These are phyloP conservation scores for Suillus occidentalis DNA, from an alignment of 768 basidiomycete genomes.

Conservation along the genomic window DNA sequence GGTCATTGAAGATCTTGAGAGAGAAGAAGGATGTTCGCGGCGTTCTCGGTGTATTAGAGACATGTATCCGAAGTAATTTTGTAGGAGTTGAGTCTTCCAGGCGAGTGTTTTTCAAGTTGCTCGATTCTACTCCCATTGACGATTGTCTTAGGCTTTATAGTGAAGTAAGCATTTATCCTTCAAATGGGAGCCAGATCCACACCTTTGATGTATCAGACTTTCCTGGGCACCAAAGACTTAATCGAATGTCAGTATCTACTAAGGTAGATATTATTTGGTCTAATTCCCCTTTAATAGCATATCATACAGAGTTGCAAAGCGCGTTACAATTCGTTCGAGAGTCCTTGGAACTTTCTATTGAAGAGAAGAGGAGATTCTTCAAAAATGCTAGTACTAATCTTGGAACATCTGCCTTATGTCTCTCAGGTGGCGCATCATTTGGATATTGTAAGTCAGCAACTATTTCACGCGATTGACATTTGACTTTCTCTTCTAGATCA, in stretches of 20 bases:
- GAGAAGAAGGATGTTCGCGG: slow-evolving; percentile 81
- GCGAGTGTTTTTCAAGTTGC: slow-evolving; percentile 31
- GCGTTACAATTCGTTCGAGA: slow-evolving; percentile 78
- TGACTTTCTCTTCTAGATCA: slow-evolving; percentile 53
- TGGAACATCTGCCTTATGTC: slow-evolving; percentile 88
- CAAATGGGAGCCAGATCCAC: slow-evolving; percentile 14
- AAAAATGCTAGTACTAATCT: slow-evolving; percentile 86
- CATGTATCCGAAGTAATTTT: slow-evolving; percentile 89
- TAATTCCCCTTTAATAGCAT: slow-evolving; percentile 49
- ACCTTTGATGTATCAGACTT: slow-evolving; percentile 58
- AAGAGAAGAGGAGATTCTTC: slow-evolving; percentile 94
- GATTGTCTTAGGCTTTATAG: slow-evolving; percentile 72
- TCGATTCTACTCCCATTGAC: slow-evolving; percentile 2
- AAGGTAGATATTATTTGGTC: not conserved
- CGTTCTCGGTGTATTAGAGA: slow-evolving; percentile 86
- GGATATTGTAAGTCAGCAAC: slow-evolving; percentile 75
- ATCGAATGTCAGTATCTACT: slow-evolving; percentile 66
- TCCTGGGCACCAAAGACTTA: slow-evolving; percentile 84
- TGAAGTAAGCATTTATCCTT: slow-evolving; percentile 49
- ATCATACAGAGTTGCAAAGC: slow-evolving; percentile 74
- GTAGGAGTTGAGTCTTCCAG: slow-evolving; percentile 87
- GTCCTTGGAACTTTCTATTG: slow-evolving; percentile 67
- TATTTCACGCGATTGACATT: not conserved
- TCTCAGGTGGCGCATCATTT: slow-evolving; percentile 95
- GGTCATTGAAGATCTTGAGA: slow-evolving; percentile 69